A percentile compares a stretch with the other conserved stretches of the same genome.
Conservation (phyloP, 768 basidiomycete species). For the Harrya chromipes region DNA sequence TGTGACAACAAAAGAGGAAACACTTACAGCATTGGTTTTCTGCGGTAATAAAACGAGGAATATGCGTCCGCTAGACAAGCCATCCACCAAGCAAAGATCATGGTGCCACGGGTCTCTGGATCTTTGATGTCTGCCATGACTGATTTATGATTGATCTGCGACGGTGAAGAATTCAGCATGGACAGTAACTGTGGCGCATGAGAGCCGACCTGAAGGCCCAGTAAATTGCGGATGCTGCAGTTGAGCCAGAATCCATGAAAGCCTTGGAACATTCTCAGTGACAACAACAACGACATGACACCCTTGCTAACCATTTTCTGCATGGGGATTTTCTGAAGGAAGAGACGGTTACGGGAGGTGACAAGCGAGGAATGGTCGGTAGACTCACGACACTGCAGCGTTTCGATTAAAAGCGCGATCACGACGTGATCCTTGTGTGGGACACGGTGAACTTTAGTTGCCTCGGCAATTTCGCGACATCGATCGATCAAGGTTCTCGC, state of each 20-base stretch:
- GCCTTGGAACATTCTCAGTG: conserved; percentile 43
- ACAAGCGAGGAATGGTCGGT: background rate
- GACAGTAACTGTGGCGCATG: conserved; percentile 8
- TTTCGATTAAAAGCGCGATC: conserved; percentile 77
- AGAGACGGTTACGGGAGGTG: conserved; percentile 5
- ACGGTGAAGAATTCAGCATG: conserved; percentile 2
- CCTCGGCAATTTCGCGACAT: conserved; percentile 83
- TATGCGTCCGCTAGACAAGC: conserved; percentile 83
- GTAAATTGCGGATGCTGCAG: conserved; percentile 71
- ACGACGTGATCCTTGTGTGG: conserved; percentile 79
- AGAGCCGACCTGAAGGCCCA: conserved; percentile 63
- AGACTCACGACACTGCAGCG: conserved; percentile 81
- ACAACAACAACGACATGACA: conserved; percentile 16
- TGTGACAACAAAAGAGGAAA: conserved; percentile 1
- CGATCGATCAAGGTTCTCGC: conserved; percentile 77
- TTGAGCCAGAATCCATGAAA: conserved; percentile 86
- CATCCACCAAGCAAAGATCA: conserved; percentile 96
- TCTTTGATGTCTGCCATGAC: conserved; percentile 72
- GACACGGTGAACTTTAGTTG: conserved; percentile 80
- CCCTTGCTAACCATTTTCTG: conserved; percentile 56
- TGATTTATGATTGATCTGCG: conserved; percentile 80
- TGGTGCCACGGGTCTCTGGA: conserved; percentile 72
- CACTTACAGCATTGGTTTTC: conserved; percentile 71
- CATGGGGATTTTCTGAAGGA: conserved; percentile 63
- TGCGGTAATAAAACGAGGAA: conserved; percentile 77